Conservation (phyloP, 2,329 filamentous ascomycete species). For the Hypoxylon sp. region DNA sequence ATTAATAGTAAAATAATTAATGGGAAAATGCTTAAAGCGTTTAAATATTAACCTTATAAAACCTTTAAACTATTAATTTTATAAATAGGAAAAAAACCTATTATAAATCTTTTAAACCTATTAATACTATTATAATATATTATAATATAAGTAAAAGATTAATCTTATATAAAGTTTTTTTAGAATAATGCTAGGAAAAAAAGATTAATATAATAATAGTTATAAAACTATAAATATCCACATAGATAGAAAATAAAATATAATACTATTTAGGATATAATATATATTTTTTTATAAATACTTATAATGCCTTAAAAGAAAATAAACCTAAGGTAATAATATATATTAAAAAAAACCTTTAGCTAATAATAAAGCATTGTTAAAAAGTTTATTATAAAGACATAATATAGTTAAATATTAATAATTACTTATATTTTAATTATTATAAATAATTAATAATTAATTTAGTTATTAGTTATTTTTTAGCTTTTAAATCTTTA, state of each 20-base stretch:
- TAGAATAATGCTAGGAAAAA: conserved; percentile 5
- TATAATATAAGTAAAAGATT: conserved; percentile 17
- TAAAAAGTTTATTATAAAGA: conserved; percentile 10
- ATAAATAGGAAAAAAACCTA: conserved; percentile 7
- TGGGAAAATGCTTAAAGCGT: background rate
- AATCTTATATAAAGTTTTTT: conserved; percentile 11
- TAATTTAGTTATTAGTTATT: conserved; percentile 7
- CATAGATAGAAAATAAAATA: too few species aligned
- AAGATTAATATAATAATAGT: conserved; percentile 12
- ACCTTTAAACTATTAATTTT: background rate
- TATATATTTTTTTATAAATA: conserved; percentile 5
- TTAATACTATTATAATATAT: conserved; percentile 15
- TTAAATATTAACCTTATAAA: background rate
- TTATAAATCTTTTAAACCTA: conserved; percentile 10
- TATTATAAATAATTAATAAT: conserved; percentile 14
- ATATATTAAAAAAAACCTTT: background rate
- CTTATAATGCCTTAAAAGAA: conserved; percentile 6
- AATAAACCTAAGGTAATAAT: conserved; percentile 1
- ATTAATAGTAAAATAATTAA: too few species aligned
- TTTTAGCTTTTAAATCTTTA: conserved; percentile 5
- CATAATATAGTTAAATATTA: conserved; percentile 12
- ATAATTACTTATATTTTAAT: conserved; percentile 10
- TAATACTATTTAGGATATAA: conserved; percentile 1
- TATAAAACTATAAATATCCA: conserved; percentile 17
- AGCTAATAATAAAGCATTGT: conserved; percentile 1